phyloP scores from a whole-genome alignment of 1,284 basidiomycete species.

The Marasmius sp. region DNA sequence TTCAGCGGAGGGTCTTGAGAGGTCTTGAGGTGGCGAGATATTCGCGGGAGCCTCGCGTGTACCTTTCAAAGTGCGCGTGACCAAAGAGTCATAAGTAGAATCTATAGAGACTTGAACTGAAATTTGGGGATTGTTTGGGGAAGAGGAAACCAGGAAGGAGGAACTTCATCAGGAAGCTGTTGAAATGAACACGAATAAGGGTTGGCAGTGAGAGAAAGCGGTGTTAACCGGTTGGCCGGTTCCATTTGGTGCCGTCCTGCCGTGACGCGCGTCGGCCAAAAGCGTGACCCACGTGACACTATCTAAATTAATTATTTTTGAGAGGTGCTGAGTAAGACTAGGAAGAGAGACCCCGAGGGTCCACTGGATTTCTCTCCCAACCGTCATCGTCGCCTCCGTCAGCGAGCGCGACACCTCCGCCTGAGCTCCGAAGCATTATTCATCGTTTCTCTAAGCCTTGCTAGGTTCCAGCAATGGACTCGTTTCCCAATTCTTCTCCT shows the following conservation, averaged over 20 bases:
- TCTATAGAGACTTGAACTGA: no score
- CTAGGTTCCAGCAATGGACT: conserved; percentile 33
- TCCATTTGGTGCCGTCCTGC: no score
- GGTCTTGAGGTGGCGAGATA: background rate
- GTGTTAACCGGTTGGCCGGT: no score
- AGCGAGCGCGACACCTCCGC: background rate
- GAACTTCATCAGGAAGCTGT: no score
- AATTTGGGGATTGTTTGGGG: no score
- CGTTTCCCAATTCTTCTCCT: conserved; percentile 39
- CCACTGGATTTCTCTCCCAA: background rate
- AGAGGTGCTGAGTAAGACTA: background rate
- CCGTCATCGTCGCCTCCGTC: conserved; percentile 1
- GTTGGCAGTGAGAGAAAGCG: no score
- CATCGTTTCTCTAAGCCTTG: conserved; percentile 5
- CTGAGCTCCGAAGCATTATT: background rate
- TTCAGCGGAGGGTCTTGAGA: background rate
- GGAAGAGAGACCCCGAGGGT: background rate
- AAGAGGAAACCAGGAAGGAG: no score
- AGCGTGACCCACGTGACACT: background rate
- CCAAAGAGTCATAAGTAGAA: no score
- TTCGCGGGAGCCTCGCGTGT: no score
- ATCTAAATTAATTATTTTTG: background rate
- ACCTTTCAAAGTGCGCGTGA: no score
- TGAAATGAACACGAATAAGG: no score
- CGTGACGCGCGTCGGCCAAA: background rate